phyloP scores from a whole-genome alignment of 1,284 basidiomycete genomes.

The Leccinum olivaceoglutinosum region DNA sequence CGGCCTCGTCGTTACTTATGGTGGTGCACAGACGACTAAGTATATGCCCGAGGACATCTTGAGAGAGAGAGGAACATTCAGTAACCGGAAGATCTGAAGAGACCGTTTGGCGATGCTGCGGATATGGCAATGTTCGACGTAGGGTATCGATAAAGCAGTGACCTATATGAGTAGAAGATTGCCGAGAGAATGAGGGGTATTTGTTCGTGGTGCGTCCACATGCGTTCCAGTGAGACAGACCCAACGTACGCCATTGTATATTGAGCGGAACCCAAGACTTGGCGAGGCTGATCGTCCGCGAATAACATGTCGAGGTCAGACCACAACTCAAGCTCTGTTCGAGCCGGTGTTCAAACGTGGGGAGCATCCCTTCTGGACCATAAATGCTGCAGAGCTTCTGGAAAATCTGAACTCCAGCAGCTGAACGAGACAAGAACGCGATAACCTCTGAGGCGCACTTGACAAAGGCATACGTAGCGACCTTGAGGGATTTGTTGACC shows the following conservation, averaged over 20 bases:
- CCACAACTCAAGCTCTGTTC: constrained; percentile 68
- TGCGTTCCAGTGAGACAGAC: constrained; percentile 75
- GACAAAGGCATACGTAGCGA: constrained; percentile 76
- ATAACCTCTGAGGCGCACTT: constrained; percentile 79
- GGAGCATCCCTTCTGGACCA: constrained; percentile 80
- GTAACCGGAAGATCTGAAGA: constrained; percentile 83
- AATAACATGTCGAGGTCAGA: constrained; percentile 71
- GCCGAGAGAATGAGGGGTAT: constrained; percentile 78
- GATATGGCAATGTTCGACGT: constrained; percentile 87
- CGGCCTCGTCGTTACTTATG: constrained; percentile 65
- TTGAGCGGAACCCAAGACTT: constrained; percentile 75
- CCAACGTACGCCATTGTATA: constrained; percentile 85
- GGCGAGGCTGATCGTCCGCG: constrained; percentile 59
- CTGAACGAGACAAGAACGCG: constrained; percentile 79
- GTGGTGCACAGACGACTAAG: constrained; percentile 84
- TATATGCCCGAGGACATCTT: constrained; percentile 73
- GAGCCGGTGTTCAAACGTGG: constrained; percentile 67
- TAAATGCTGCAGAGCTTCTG: constrained; percentile 83
- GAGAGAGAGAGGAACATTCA: constrained; percentile 70
- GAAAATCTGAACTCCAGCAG: constrained; percentile 68
- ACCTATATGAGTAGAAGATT: constrained; percentile 78
- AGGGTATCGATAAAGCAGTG: constrained; percentile 73
- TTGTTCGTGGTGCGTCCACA: constrained; percentile 68
- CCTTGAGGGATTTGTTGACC: constrained; percentile 83
- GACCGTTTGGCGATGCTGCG: constrained; percentile 86